phyloP scores from a whole-genome alignment of 2,329 filamentous ascomycete genomes.

The Penicillium nordicum region DNA sequence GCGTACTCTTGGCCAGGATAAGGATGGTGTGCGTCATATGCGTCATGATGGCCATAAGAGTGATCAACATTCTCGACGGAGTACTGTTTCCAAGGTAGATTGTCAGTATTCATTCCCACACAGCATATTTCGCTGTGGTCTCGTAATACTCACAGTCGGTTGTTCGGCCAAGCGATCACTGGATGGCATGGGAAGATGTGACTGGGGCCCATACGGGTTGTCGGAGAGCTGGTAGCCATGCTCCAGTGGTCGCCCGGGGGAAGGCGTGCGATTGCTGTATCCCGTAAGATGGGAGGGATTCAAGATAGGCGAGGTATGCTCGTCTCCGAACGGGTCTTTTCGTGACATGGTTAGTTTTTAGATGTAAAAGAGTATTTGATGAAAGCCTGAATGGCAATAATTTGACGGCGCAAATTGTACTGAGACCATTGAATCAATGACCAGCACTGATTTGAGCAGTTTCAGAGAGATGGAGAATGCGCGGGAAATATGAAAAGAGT shows the following conservation, averaged over 20 bases:
- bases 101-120: conserved; percentile 3
- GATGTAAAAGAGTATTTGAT: neutral
- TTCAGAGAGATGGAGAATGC: neutral
- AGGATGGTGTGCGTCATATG: conserved; percentile 54
- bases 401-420: neutral
- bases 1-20: conserved; percentile 65
- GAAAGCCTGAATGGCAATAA: neutral
- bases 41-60: conserved; percentile 61
- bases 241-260: conserved; percentile 69
- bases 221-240: conserved; percentile 77
- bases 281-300: conserved; percentile 50
- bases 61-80: conserved; percentile 66
- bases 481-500: neutral
- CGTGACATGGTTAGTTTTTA: conserved; percentile 23
- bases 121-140: neutral
- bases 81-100: conserved; percentile 48
- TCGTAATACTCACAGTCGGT: conserved; percentile 66
- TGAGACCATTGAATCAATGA: conserved; percentile 1
- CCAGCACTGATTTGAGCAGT: neutral
- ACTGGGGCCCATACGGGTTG: conserved; percentile 60
- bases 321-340: conserved; percentile 43
- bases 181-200: conserved; percentile 65
- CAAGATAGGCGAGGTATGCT: conserved; percentile 44
- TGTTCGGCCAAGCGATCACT: conserved; percentile 78
- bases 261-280: conserved; percentile 60